Conservation (phyloP, 1,284 basidiomycete genomes). For the Ganoderma lingzhi region DNA sequence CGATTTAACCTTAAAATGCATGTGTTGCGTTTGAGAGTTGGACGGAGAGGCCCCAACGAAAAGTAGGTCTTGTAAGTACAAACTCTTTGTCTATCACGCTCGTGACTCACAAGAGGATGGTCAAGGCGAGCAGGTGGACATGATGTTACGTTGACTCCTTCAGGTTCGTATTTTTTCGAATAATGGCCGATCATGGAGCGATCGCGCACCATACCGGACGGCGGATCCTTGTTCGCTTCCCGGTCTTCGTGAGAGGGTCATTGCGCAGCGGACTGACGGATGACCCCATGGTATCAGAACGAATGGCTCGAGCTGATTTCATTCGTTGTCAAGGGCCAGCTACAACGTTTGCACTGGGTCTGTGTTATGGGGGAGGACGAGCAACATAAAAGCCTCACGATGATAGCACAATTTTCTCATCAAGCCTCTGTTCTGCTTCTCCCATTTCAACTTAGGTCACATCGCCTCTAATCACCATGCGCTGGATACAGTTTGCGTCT, state of each 20-base stretch:
- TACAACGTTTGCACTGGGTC: background rate
- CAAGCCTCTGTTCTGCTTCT: background rate
- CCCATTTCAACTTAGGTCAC: background rate
- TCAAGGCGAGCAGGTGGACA: background rate
- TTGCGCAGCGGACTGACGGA: background rate
- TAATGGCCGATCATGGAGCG: background rate
- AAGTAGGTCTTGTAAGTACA: background rate
- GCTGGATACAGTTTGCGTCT: slow-evolving; percentile 5
- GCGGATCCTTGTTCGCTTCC: background rate
- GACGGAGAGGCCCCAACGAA: too few species aligned
- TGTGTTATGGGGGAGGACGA: background rate
- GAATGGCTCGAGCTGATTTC: background rate
- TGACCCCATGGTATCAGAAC: background rate
- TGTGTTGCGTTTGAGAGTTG: background rate
- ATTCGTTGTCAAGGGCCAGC: background rate
- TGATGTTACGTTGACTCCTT: background rate
- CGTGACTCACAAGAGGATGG: background rate
- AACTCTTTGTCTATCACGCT: background rate
- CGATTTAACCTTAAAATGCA: background rate
- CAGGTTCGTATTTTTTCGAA: background rate
- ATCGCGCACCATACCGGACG: background rate
- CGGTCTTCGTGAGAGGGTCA: background rate
- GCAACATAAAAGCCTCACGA: background rate
- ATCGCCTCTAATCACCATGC: slow-evolving; percentile 1
- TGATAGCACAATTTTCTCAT: background rate